phyloP scores from a whole-genome alignment of 106 monocot genomes.

The Agapanthus africanus region DNA sequence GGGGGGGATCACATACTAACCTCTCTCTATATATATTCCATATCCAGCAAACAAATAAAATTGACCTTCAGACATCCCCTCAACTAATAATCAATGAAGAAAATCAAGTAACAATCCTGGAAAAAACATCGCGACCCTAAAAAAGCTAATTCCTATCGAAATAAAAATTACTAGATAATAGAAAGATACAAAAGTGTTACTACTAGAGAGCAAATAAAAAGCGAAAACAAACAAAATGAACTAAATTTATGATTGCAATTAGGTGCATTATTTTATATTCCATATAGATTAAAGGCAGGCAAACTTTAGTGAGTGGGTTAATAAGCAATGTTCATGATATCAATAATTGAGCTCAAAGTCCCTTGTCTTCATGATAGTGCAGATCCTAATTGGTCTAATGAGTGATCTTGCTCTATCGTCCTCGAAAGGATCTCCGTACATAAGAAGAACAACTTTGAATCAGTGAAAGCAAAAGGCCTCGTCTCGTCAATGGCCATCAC shows the following conservation, averaged over 20 bases:
- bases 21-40: no score
- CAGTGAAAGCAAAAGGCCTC: background rate
- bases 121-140: background rate
- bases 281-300: background rate
- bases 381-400: background rate
- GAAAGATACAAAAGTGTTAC: no score
- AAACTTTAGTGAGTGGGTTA: constrained; percentile 13
- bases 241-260: no score
- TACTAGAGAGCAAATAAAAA: no score
- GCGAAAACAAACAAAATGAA: no score
- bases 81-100: background rate
- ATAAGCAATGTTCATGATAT: constrained; percentile 2
- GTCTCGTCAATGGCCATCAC: background rate
- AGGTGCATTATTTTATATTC: background rate
- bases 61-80: background rate
- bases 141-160: background rate
- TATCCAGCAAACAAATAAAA: no score
- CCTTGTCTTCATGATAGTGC: constrained; percentile 12
- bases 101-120: background rate
- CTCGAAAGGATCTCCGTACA: background rate
- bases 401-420: background rate
- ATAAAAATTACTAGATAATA: background rate
- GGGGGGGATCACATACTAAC: no score
- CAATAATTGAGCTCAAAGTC: constrained; percentile 10
- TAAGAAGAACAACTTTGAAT: constrained; percentile 5